Conservation (phyloP, 2,329 filamentous ascomycete species). For the Pyrenophora teres region DNA sequence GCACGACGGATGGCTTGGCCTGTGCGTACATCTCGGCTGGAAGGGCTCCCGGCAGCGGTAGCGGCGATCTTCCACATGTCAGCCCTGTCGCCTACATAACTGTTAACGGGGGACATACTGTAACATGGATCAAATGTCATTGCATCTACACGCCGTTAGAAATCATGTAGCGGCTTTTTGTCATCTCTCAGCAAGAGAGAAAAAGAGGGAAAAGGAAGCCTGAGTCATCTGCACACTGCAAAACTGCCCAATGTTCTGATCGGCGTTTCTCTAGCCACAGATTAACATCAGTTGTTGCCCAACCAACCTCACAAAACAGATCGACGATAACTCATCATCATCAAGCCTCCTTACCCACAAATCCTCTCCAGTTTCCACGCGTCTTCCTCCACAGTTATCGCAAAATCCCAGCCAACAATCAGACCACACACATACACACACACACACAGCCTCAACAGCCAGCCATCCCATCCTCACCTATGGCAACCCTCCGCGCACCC, state of each 20-base stretch:
- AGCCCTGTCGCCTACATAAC: neutral
- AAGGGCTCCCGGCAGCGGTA: constrained; percentile 1
- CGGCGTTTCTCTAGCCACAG: neutral
- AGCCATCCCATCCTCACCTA: neutral
- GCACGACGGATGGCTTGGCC: constrained; percentile 5
- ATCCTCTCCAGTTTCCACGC: constrained; percentile 11
- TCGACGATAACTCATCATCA: neutral
- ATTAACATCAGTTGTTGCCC: constrained; percentile 1
- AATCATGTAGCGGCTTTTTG: too few species aligned
- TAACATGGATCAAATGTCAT: too few species aligned
- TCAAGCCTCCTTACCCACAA: constrained; percentile 9
- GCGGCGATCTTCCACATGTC: constrained; percentile 13
- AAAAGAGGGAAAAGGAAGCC: too few species aligned
- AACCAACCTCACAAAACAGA: constrained; percentile 2
- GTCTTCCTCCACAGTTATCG: constrained; percentile 2
- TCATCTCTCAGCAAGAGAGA: too few species aligned
- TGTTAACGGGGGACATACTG: too few species aligned
- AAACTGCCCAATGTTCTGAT: too few species aligned
- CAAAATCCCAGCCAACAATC: neutral
- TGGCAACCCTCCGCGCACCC: constrained; percentile 36
- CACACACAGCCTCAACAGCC: neutral
- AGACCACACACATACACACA: neutral
- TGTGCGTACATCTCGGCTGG: constrained; percentile 5
- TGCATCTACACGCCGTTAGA: too few species aligned
- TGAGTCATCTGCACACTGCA: too few species aligned